A percentile compares a stretch with the other conserved stretches of the same genome.
These are phyloP conservation scores for Salinomyces thailandicus DNA, from an alignment of 2,329 filamentous ascomycete genomes.

Conservation along the genomic window DNA sequence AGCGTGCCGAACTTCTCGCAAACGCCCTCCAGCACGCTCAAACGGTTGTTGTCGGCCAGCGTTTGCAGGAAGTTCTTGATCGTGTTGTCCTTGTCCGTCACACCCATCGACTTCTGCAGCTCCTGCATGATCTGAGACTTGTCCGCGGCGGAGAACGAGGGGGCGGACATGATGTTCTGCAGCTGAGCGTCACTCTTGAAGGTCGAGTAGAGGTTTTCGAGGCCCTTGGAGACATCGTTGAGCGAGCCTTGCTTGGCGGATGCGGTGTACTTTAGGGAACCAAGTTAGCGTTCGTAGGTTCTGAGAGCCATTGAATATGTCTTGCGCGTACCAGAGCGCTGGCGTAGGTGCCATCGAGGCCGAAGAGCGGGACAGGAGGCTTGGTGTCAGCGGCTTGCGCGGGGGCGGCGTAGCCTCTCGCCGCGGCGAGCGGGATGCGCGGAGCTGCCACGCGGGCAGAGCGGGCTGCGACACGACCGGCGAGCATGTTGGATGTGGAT, in stretches of 20 bases:
- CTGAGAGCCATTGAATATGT: constrained; percentile 3
- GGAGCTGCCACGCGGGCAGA: constrained; percentile 46
- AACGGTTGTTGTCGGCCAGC: constrained; percentile 91
- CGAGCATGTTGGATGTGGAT: constrained; percentile 40
- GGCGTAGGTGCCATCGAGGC: constrained; percentile 95
- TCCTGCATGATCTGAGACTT: constrained; percentile 80
- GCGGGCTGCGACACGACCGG: constrained; percentile 46
- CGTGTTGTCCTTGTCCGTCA: constrained; percentile 60
- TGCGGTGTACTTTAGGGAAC: constrained; percentile 69
- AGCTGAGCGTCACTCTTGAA: constrained; percentile 81
- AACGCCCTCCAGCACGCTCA: constrained; percentile 70
- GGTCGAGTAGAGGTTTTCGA: constrained; percentile 59
- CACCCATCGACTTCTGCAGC: constrained; percentile 71
- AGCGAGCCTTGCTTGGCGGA: constrained; percentile 78
- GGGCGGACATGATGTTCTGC: constrained; percentile 60
- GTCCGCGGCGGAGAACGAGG: constrained; percentile 67
- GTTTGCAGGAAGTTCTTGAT: constrained; percentile 89
- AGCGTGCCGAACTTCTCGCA: constrained; percentile 77
- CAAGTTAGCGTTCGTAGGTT: constrained; percentile 2
- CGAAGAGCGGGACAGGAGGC: constrained; percentile 84
- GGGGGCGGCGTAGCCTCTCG: constrained; percentile 66
- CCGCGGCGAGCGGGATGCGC: constrained; percentile 51
- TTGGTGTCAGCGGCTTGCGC: constrained; percentile 51
- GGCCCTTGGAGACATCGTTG: constrained; percentile 72
- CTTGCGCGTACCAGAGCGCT: constrained; percentile 79